phyloP scores from a whole-genome alignment of 768 basidiomycete genomes.

The Tephrocybe sp. region DNA sequence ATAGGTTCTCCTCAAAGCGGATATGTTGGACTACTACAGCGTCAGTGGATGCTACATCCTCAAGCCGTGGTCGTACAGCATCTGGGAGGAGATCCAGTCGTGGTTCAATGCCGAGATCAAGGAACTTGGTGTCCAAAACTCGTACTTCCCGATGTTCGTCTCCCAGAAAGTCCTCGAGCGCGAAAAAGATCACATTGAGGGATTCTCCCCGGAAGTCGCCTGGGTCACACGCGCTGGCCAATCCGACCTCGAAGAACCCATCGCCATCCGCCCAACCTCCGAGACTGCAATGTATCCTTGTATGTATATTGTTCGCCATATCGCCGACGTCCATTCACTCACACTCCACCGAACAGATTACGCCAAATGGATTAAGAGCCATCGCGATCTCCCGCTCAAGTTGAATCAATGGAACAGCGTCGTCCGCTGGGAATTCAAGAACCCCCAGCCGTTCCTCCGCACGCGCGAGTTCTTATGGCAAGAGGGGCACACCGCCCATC shows the following conservation, averaged over 20 bases:
- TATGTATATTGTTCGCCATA: conserved; percentile 35
- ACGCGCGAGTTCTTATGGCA: conserved; percentile 99
- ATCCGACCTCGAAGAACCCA: conserved; percentile 94
- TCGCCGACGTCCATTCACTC: neutral
- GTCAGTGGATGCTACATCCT: conserved; percentile 99
- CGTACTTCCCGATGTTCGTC: conserved; percentile 99
- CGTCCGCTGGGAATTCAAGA: conserved; percentile 99
- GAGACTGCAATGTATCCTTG: conserved; percentile 99
- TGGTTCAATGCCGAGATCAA: conserved; percentile 96
- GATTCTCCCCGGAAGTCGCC: conserved; percentile 99
- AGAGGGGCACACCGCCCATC: conserved; percentile 96
- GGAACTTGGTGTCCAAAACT: conserved; percentile 93
- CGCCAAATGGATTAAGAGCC: conserved; percentile 97
- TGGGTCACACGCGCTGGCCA: conserved; percentile 97
- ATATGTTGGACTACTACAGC: conserved; percentile 99
- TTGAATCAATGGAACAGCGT: conserved; percentile 99
- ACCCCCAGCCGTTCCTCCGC: conserved; percentile 98
- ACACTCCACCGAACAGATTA: conserved; percentile 69
- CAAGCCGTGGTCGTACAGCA: conserved; percentile 95
- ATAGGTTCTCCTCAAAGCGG: conserved; percentile 94
- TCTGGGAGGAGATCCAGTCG: conserved; percentile 95
- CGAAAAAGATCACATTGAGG: conserved; percentile 98
- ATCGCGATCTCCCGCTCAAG: conserved; percentile 96
- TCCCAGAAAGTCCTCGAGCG: conserved; percentile 89
- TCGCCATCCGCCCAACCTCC: conserved; percentile 97